Base-by-base conservation (phyloP, 768 basidiomycete genomes). In the Daedalea quercina region DNA sequence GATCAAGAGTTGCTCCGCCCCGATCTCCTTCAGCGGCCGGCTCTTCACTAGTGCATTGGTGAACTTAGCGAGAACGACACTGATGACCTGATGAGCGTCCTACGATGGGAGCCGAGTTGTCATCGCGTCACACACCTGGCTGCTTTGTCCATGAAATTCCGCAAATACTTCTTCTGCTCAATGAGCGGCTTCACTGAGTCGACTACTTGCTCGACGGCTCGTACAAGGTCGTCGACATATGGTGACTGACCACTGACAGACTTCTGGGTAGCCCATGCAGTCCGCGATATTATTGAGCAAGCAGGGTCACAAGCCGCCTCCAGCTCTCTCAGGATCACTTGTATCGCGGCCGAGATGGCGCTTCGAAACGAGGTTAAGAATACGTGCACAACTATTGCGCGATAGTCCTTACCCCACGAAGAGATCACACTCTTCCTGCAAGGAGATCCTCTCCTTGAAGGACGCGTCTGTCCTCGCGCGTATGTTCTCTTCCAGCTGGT, bases 91-190 rank as follows among this genome's bases (percentile, higher is more conserved):
- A 20, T 44, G 6, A 44, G 12, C 34, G 23, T 37, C n/a, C n/a
- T n/a, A 28, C 44, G 35, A 12, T 26, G 25, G 19, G n/a, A 2
- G 22, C 9, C 33, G 13, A 9, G 12, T 12, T 47, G 17, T 35
- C 11, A n/a, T 11, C 9, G 19, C 28, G 22, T 33, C 33, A 63
- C 74, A 54, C 50, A 96, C 94, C 88, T 91, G 52, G 88, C 87
- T 9, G 87, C 86, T 67, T 96, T 97, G 65, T 99, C 96, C 48
- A 94, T 82, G 66, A 94, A 82, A 69, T 94, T 99, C 50, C 92
- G 76, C 41, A 92, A 65, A 68, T 94, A 98, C 65, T 92, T 96
- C 78, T 96, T 96, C 62, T 93, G 90, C 68, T 98, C 94, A 9
- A 98, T 76, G 9, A 87, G 75, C 2, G 87, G 85, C 55, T 87